Evolutionary conservation across 805 yeast genomes (phyloP), one percentile per base, ranked within the genome.

Genomic region (Candida suzukii): DNA sequence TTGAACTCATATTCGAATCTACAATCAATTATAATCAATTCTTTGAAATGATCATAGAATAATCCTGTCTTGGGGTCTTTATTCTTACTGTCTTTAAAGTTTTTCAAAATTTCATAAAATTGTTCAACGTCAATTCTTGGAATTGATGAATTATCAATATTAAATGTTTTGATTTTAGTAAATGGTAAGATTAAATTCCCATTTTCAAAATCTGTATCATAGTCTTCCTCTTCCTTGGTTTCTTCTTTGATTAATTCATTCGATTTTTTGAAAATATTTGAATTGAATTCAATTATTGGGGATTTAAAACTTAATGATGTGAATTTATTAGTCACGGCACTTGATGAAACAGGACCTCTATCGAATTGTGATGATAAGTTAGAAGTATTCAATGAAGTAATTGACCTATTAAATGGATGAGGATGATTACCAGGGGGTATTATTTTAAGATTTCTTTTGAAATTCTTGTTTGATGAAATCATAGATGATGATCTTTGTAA

Each of bases 1-100:
- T 76, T 70, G 60, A 68, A 93, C 62, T 93, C 99, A 65, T 91
- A 91, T 52, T 81, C 87, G 57, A 93, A 93, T 41, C 99, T 76
- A 57, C 98, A 88, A 63, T 93, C 99, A 10, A 93, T 68, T 16
- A 93, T 66, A 8, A 74, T 51, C 32, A 74, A 63, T 27, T 76
- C 74, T 45, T 78, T 78, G 53, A 80, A 88, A 39, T 64, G 64
- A 19, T 70, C 60, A 50, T 67, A 66, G 14, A 61, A 53, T 19
- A 41, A 46, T 12, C 42, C 35, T 66, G 67, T 22, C 54, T 53
- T 11, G 68, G n/a, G n/a, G n/a, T n/a, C n/a, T n/a, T 51, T 29
- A 72, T 65, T 40, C 39, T 51, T 53, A 36, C 44, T 53, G 35
- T 54, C 65, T 48, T 57, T 65, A 41, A 64, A 70, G 63, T 56